Conservation (phyloP, 345 rosid genomes). For the Boechera stricta region DNA sequence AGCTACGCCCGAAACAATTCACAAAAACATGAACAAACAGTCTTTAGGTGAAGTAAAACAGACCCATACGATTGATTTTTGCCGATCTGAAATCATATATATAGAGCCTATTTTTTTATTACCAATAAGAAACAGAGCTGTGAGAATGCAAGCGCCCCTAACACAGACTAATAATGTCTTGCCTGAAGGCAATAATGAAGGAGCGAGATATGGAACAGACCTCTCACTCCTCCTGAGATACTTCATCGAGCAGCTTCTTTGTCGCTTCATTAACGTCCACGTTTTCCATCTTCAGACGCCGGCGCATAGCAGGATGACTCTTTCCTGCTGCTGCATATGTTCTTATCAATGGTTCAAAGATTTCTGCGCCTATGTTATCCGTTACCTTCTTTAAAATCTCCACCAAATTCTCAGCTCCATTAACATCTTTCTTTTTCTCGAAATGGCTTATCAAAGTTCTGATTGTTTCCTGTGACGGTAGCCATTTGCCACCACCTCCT, state of each 20-base stretch:
- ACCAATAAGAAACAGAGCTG: slow-evolving; percentile 29
- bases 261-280: slow-evolving; percentile 64
- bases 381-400: slow-evolving; percentile 76
- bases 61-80: slow-evolving; percentile 22
- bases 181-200: slow-evolving; percentile 17
- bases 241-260: slow-evolving; percentile 66
- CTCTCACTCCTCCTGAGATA: slow-evolving; percentile 77
- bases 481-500: slow-evolving; percentile 81
- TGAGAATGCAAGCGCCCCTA: slow-evolving; percentile 20
- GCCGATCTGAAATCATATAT: background rate
- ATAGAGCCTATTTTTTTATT: slow-evolving; percentile 28
- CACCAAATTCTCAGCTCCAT: slow-evolving; percentile 78
- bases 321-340: slow-evolving; percentile 87
- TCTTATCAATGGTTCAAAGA: slow-evolving; percentile 80
- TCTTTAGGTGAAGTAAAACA: slow-evolving; percentile 9
- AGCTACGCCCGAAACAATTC: background rate
- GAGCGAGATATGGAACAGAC: slow-evolving; percentile 26
- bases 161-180: slow-evolving; percentile 19
- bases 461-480: slow-evolving; percentile 65
- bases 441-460: slow-evolving; percentile 65
- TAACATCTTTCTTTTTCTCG: slow-evolving; percentile 75
- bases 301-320: slow-evolving; percentile 64
- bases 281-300: slow-evolving; percentile 83
- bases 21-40: slow-evolving; percentile 29
- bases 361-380: slow-evolving; percentile 61